Conservation (phyloP, 2,329 filamentous ascomycete genomes). For the Tolypocladium tropicale region DNA sequence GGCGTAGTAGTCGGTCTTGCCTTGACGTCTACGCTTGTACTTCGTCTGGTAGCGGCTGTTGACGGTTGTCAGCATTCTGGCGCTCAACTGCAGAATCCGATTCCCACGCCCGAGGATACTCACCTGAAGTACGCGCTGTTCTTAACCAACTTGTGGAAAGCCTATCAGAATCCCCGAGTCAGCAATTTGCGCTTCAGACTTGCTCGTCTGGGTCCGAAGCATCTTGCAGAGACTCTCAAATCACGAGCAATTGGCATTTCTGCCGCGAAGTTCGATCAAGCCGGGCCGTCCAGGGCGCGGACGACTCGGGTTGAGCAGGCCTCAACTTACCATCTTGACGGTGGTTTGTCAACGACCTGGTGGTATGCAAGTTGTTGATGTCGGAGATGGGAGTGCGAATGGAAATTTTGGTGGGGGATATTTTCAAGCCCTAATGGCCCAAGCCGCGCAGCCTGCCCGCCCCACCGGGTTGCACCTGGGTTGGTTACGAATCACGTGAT, state of each 20-base stretch:
- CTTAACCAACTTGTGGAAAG: conserved; percentile 93
- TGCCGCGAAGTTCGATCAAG: conserved; percentile 20
- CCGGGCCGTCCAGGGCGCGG: background rate
- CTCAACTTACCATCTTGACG: conserved; percentile 62
- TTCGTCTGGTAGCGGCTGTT: conserved; percentile 98
- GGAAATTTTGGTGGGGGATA: conserved; percentile 29
- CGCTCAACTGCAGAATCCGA: background rate
- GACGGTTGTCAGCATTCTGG: conserved; percentile 14
- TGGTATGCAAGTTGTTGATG: conserved; percentile 23
- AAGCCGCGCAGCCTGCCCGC: conserved; percentile 8
- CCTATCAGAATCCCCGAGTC: conserved; percentile 72
- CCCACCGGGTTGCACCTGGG: conserved; percentile 15
- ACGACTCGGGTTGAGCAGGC: conserved; percentile 19
- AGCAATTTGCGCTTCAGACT: conserved; percentile 99
- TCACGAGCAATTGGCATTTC: conserved; percentile 35
- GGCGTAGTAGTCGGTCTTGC: conserved; percentile 99
- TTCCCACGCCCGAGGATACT: conserved; percentile 26
- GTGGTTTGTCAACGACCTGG: conserved; percentile 37
- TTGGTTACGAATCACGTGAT: conserved; percentile 30
- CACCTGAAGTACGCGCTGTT: conserved; percentile 98
- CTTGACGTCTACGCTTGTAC: conserved; percentile 92
- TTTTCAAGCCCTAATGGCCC: conserved; percentile 28
- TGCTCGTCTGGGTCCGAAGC: conserved; percentile 68
- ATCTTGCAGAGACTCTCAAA: conserved; percentile 88
- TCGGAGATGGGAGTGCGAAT: conserved; percentile 17